Base-by-base conservation (phyloP, 306 rosid genomes). In the Betula pendula region DNA sequence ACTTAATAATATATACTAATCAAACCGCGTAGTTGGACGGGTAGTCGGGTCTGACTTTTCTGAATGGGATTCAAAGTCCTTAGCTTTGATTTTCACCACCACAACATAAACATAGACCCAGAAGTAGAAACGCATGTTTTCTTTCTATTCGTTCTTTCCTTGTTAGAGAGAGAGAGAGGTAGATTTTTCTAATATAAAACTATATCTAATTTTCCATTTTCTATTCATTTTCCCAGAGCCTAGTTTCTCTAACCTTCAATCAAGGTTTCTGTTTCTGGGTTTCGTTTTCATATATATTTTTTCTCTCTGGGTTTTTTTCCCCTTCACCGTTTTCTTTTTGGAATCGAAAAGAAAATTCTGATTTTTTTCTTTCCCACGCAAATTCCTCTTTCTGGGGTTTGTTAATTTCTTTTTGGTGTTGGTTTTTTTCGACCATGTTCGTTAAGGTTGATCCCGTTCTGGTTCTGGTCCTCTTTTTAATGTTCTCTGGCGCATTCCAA, bases 1-100 rank as follows among this genome's bases (percentile, higher is more conserved):
- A 35, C 3, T 35, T 42, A 14, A 19, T 53, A 14, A 63, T 62
- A 73, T 44, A n/a, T 44, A n/a, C 11, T 20, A 55, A 63, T 45
- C 66, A 89, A 94, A 87, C 85, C 98, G 97, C 94, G 98, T 92
- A 35, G 44, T 87, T 80, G 83, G 76, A 74, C 83, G 5, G 40
- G 51, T 31, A 19, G n/a, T n/a, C n/a, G n/a, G n/a, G n/a, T n/a
- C n/a, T 45, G 10, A 22, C 79, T 79, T 68, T 86, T 80, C 31
- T 15, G 60, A 27, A 45, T 68, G 17, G 29, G 59, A 47, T 84
- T 84, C 76, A 75, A 76, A 74, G 88, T 85, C 87, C 75, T 75
- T 35, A 79, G 62, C 73, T 42, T 78, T 70, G 27, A 62, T 81
- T 85, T 42, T 75, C 17, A 52, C 80, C 82, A n/a, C n/a, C n/a